Evolutionary conservation across 495 filamentous ascomycete species (phyloP), one percentile per base, ranked within the genome.

Genomic region (Baudoinia panamericana): DNA sequence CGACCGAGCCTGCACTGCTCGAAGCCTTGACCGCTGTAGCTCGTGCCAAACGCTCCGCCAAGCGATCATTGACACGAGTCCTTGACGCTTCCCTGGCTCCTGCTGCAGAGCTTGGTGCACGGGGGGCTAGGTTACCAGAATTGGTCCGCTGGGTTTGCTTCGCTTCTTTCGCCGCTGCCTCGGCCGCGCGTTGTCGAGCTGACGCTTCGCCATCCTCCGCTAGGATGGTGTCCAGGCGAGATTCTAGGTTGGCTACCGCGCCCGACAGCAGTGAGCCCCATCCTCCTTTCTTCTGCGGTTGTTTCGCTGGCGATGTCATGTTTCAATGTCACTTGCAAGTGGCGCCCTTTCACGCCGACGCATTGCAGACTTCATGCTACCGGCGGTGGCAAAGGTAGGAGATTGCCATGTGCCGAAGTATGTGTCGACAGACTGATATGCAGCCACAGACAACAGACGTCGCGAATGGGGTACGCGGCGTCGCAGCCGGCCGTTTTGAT

Each of bases 201-300:
- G 47, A 37, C 15, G 43, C 43, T 32, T 58, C 30, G 13, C 82
- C 75, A 23, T 77, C 72, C 28, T 93, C 87, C 43, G 86, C 77
- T 43, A 99, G 68, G 39, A 99, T 94, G 33, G 72, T 82, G 58
- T 99, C 90, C 28, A 99, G 68, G 33, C 82, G 75, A 43, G 87
- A 92, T 62, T 99, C 90, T 32, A 99, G 80, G 27, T 85, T 84
- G 20, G 86, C 85, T 36, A 95, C 84, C 38, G 88, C 87, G 57
- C 93, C 84, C 45, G 82, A 80, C 33, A 99, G 67, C 53, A 97
- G 82, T 21, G 78, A 82, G 17, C 86, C 83, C 80, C 80, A 84
- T 75, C 77, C 62, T 41, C 44, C 42, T 36, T 47, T 50, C 36
- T 56, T 56, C 13, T 31, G 17, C 31, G 41, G 29, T 36, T 47